A percentile compares a stretch with the other conserved stretches of the same genome.
Evolutionary conservation across 257 asterid genomes (phyloP).

Genomic region (Solanum phureja): DNA sequence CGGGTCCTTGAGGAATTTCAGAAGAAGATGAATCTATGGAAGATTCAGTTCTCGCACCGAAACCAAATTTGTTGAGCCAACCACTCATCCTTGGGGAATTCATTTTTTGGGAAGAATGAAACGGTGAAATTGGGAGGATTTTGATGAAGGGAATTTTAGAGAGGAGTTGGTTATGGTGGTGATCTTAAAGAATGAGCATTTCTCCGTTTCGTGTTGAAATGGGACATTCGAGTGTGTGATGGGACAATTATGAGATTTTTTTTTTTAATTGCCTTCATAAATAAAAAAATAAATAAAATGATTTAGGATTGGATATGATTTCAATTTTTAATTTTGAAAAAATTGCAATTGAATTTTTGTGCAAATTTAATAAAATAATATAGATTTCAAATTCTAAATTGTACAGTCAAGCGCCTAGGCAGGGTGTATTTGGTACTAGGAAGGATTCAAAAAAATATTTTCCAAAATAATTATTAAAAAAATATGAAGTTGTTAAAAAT

Average conservation of each 20-base stretch:
- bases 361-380: too few relatives aligned
- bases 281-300: too few relatives aligned
- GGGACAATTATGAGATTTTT: background rate
- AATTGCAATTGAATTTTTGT: too few relatives aligned
- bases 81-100: constrained; percentile 34
- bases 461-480: too few relatives aligned
- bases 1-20: constrained; percentile 59
- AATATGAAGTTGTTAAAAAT: too few relatives aligned
- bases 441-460: background rate
- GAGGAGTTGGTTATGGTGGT: constrained; percentile 6
- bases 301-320: too few relatives aligned
- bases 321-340: too few relatives aligned
- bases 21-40: constrained; percentile 40
- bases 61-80: constrained; percentile 67
- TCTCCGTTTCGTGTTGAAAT: background rate
- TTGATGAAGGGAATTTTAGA: background rate
- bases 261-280: too few relatives aligned
- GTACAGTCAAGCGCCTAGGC: background rate
- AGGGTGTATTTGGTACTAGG: background rate
- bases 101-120: constrained; percentile 13
- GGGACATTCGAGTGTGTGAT: background rate
- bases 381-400: too few relatives aligned
- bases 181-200: constrained; percentile 28
- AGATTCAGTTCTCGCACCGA: constrained; percentile 40
- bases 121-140: background rate